These are phyloP conservation scores for Colletotrichum sp. DNA, from an alignment of 2,329 filamentous ascomycete species.

Conservation along the genomic window DNA sequence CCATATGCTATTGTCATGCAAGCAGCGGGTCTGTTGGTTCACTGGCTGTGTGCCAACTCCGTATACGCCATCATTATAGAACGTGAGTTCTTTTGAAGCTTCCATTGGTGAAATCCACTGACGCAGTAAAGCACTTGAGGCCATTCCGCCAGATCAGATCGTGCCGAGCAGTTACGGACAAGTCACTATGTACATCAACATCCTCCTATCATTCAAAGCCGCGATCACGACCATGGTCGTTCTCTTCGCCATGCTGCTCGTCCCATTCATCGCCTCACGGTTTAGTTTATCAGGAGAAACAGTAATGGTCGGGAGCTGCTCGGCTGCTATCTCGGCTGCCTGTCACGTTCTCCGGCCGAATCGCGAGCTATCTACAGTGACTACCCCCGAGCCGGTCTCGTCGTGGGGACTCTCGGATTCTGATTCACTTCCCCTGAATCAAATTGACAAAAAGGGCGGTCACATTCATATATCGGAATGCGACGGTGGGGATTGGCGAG, in stretches of 20 bases:
- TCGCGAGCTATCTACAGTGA: neutral
- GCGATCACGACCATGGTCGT: neutral
- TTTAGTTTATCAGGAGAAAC: neutral
- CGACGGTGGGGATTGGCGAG: neutral
- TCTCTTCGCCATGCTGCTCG: neutral
- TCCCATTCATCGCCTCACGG: neutral
- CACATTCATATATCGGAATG: neutral
- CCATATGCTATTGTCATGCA: neutral
- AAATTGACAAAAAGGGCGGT: neutral
- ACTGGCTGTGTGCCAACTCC: neutral
- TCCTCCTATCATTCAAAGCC: neutral
- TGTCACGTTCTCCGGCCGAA: neutral
- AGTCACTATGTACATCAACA: neutral
- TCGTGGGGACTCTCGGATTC: neutral
- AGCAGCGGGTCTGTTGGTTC: neutral
- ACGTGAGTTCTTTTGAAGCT: neutral
- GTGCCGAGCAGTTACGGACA: neutral
- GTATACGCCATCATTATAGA: neutral
- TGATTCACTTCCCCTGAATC: neutral
- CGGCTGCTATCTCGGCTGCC: neutral
- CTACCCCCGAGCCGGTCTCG: neutral
- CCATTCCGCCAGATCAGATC: neutral
- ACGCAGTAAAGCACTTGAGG: neutral
- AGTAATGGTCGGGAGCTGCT: neutral
- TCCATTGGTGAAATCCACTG: accelerated